Conservation (phyloP, 2,329 filamentous ascomycete species). For the Alternaria solani region DNA sequence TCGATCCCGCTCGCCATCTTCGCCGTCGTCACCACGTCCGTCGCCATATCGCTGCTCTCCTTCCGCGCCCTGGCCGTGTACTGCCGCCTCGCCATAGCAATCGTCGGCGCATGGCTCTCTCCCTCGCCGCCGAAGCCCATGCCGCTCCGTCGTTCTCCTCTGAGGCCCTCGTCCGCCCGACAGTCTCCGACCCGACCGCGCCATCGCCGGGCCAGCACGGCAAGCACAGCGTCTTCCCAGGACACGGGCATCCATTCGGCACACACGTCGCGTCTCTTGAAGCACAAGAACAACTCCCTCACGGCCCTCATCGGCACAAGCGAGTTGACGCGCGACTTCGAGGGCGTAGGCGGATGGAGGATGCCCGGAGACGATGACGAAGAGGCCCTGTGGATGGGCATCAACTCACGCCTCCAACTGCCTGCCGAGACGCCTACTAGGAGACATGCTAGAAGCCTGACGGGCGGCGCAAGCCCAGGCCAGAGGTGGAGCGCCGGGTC, state of each 20-base stretch:
- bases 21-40: conserved; percentile 49
- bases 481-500: conserved; percentile 42
- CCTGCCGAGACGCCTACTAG: conserved; percentile 41
- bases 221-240: conserved; percentile 32
- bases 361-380: conserved; percentile 51
- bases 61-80: conserved; percentile 54
- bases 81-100: conserved; percentile 52
- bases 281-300: conserved; percentile 45
- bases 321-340: conserved; percentile 51
- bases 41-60: conserved; percentile 50
- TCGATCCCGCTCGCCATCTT: conserved; percentile 52
- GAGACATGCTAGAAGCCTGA: conserved; percentile 45
- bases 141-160: conserved; percentile 20
- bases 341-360: conserved; percentile 55
- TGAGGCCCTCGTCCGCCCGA: conserved; percentile 19
- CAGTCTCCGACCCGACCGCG: conserved; percentile 37
- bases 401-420: conserved; percentile 54
- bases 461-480: conserved; percentile 40
- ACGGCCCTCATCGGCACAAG: conserved; percentile 45
- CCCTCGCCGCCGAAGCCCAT: conserved; percentile 29
- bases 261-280: conserved; percentile 25
- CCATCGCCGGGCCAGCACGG: conserved; percentile 34
- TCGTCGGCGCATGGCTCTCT: conserved; percentile 50
- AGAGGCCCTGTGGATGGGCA: conserved; percentile 55
- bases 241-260: conserved; percentile 25